Base-by-base conservation (phyloP, 2,329 filamentous ascomycete genomes). In the Xylariomycetidae sp. region DNA sequence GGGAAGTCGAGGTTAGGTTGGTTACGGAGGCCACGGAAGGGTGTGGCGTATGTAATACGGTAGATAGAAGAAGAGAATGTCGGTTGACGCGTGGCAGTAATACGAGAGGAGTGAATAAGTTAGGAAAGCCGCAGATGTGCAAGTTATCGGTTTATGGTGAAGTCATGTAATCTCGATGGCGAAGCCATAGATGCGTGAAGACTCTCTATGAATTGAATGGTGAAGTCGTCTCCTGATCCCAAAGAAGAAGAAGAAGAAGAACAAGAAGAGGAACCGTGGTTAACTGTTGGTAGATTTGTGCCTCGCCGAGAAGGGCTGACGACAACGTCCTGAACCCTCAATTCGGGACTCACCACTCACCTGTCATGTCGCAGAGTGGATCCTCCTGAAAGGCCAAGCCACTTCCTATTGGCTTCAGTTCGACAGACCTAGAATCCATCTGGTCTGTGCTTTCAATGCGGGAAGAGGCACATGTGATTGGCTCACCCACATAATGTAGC, bases 341-440 rank as follows among this genome's bases (percentile, higher is more conserved):
- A n/a, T n/a, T n/a, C n/a, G n/a, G n/a, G n/a, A n/a, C n/a, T n/a
- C n/a, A n/a, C n/a, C n/a, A n/a, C n/a, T n/a, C n/a, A n/a, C n/a
- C n/a, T n/a, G n/a, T n/a, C n/a, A 18, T 30, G 27, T 30, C 26
- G 29, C 23, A 23, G 22, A 36, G 25, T 37, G 31, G 34, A 35
- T 8, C n/a, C 20, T 23, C n/a, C n/a, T 8, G n/a, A 23, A 8
- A 8, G 8, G 20, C n/a, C 20, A 23, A 23, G 20, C 8, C 8
- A 23, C 8, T 8, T 8, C n/a, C 8, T 8, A 8, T 23, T 23
- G n/a, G 20, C 20, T 23, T 8, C 8, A 23, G n/a, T 8, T 23
- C 8, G 8, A 23, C n/a, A 23, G 8, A 8, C n/a, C 8, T 23
- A 8, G n/a, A 23, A 23, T 23, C n/a, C 8, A 23, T n/a, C 8